Evolutionary conservation across 257 asterid genomes (phyloP).

Genomic region (Anisodus tanguticus): DNA sequence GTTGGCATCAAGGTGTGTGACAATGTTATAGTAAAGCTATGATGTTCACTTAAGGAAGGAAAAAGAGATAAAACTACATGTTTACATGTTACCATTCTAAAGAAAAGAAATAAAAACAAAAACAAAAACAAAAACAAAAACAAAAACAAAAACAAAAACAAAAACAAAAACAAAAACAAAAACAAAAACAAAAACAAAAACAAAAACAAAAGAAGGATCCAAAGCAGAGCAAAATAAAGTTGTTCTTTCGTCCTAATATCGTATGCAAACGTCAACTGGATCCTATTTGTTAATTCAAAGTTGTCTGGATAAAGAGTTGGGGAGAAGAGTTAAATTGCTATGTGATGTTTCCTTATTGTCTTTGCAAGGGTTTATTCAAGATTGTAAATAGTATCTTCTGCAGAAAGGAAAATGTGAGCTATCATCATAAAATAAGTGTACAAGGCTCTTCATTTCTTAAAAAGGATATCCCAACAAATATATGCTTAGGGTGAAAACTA

Average conservation of each 20-base stretch:
- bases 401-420: background rate
- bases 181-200: background rate
- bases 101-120: too few species aligned
- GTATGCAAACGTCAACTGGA: background rate
- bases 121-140: background rate
- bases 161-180: background rate
- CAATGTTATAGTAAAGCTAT: background rate
- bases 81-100: background rate
- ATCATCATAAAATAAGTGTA: background rate
- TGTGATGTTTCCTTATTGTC: background rate
- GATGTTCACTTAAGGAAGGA: background rate
- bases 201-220: background rate
- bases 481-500: slow-evolving; percentile 26
- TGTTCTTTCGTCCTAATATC: too few species aligned
- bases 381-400: background rate
- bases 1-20: background rate
- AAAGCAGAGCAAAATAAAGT: too few species aligned
- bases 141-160: background rate
- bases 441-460: slow-evolving; percentile 15
- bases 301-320: slow-evolving; percentile 8
- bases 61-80: background rate
- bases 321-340: background rate
- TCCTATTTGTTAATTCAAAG: background rate
- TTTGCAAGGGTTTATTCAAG: background rate
- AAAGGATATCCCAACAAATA: background rate